Conservation (phyloP, 805 yeast genomes). For the Ogataea trehalophila region DNA sequence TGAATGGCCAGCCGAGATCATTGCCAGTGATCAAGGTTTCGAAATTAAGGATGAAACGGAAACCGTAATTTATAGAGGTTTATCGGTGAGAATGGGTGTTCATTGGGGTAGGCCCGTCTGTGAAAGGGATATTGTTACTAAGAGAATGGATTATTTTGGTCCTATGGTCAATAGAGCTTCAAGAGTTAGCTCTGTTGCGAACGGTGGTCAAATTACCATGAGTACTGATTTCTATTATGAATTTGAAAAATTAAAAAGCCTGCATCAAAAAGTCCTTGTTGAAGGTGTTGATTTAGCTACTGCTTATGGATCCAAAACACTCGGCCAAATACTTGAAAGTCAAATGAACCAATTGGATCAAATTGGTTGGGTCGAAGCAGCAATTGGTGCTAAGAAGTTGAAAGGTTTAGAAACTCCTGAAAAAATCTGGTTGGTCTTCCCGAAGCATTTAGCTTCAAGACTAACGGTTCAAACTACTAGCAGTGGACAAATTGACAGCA, state of each 20-base stretch:
- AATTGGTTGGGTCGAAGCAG: constrained; percentile 62
- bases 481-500: constrained; percentile 30
- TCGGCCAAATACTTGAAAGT: constrained; percentile 44
- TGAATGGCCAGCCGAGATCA: constrained; percentile 94
- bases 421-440: constrained; percentile 72
- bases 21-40: constrained; percentile 79
- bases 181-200: constrained; percentile 89
- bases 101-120: constrained; percentile 99
- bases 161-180: constrained; percentile 98
- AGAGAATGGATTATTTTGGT: constrained; percentile 98
- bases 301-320: constrained; percentile 39
- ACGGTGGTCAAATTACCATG: constrained; percentile 95
- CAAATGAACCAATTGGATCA: constrained; percentile 63
- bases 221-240: constrained; percentile 79
- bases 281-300: constrained; percentile 28
- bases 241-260: constrained; percentile 49
- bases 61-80: constrained; percentile 70
- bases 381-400: constrained; percentile 80
- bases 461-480: constrained; percentile 35
- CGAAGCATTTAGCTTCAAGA: constrained; percentile 58
- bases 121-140: constrained; percentile 89
- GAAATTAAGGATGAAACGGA: constrained; percentile 62
- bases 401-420: constrained; percentile 96
- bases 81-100: constrained; percentile 95
- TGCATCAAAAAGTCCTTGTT: constrained; percentile 38